Percentiles rank a stretch among this genome's conserved stretches.
Evolutionary conservation across 1,139 yeast species (phyloP).

Genomic region (Lodderomyces beijingensis): DNA sequence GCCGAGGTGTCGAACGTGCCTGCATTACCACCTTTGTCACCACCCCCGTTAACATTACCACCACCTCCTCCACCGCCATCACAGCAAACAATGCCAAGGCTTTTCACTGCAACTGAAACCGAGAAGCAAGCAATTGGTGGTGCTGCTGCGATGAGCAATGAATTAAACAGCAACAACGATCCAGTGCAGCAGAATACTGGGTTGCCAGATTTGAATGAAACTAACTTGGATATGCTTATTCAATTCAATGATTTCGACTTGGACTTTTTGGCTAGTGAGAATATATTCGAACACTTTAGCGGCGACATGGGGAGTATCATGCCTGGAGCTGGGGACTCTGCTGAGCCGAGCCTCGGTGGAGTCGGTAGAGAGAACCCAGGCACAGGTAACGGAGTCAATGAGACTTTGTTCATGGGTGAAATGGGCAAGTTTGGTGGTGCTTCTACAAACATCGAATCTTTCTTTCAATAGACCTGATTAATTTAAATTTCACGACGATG

Average conservation of each 20-base stretch:
- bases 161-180: neutral
- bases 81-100: slow-evolving; percentile 2
- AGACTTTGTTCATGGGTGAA: neutral
- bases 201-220: neutral
- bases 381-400: neutral
- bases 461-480: slow-evolving; percentile 8
- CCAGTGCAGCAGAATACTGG: neutral
- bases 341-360: too few relatives aligned
- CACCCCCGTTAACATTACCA: neutral
- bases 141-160: neutral
- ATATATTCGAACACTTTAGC: slow-evolving; percentile 16
- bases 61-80: slow-evolving; percentile 3
- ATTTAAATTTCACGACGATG: too few relatives aligned
- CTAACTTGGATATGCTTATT: slow-evolving; percentile 11
- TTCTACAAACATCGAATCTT: slow-evolving; percentile 5
- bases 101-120: neutral
- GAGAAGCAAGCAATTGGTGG: too few relatives aligned
- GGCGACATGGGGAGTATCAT: too few relatives aligned
- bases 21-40: neutral
- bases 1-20: neutral
- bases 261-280: slow-evolving; percentile 31
- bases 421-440: slow-evolving; percentile 1
- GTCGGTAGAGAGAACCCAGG: neutral
- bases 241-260: slow-evolving; percentile 23
- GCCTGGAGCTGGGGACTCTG: too few relatives aligned